Percentiles rank a stretch among this genome's conserved stretches.
Conservation (phyloP, 2,329 filamentous ascomycete genomes). For the Drechslerella coelobrocha region DNA sequence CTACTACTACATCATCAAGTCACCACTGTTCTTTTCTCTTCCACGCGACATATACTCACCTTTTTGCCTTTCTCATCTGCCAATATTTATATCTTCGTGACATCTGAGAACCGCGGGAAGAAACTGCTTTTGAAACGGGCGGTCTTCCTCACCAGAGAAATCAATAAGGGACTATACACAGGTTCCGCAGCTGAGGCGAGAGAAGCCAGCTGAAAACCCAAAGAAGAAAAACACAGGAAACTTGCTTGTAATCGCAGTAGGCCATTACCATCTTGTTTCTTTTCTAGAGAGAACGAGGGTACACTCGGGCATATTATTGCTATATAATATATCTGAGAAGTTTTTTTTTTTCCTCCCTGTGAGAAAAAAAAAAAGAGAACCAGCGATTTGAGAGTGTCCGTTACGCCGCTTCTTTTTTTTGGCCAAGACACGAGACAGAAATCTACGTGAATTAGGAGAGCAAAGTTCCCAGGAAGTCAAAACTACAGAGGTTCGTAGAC, state of each 20-base stretch:
- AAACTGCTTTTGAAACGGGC: conserved; percentile 17
- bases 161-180: background rate
- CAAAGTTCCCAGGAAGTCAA: background rate
- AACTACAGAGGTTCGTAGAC: conserved; percentile 32
- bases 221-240: conserved; percentile 25
- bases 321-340: conserved; percentile 36
- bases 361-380: background rate
- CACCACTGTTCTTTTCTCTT: conserved; percentile 14
- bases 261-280: conserved; percentile 47
- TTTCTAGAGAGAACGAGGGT: conserved; percentile 46
- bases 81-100: conserved; percentile 46
- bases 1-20: conserved; percentile 28
- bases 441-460: conserved; percentile 45
- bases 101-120: conserved; percentile 44
- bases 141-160: conserved; percentile 39
- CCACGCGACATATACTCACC: conserved; percentile 19
- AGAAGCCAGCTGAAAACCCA: conserved; percentile 15
- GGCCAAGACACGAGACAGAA: conserved; percentile 27
- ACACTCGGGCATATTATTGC: conserved; percentile 21
- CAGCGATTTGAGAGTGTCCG: background rate
- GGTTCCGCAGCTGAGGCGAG: conserved; percentile 9
- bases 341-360: background rate
- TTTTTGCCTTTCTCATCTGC: conserved; percentile 42
- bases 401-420: background rate
- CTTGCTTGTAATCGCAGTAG: conserved; percentile 52